Evolutionary conservation across 106 monocot genomes (phyloP), one percentile per base, ranked within the genome.

Genomic region (Posidonia australis): DNA sequence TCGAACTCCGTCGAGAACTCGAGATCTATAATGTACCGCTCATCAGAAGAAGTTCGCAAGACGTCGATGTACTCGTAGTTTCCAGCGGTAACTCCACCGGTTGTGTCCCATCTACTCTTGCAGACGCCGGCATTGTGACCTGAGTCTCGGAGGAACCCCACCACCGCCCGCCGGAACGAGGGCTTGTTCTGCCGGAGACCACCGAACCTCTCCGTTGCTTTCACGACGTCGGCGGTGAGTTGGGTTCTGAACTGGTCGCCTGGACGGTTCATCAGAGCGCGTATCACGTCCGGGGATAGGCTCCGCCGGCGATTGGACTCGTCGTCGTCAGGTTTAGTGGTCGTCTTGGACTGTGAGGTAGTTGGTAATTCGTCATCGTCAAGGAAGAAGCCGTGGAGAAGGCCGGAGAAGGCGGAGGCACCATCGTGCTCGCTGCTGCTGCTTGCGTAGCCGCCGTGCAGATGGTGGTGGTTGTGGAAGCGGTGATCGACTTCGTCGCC

Each of bases 91-190:
- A 46, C 13, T 25, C 63, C 46, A 43, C 42, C 61, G 11, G n/a
- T 62, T n/a, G 18, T 51, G 54, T 81, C 79, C 92, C 87, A 92
- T 53, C 74, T 71, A 29, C 82, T 69, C 73, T 82, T 84, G 82
- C 92, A 92, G 46, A 84, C 49, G 17, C 87, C 92, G 13, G 87
- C 87, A 75, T 87, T 74, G 80, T 80, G 84, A 27, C 87, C 92
- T 10, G 61, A 16, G 14, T 46, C 62, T 42, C 75, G 57, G 25
- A 75, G 45, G 26, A 51, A 41, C 5, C 67, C 70, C 82, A 73
- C 67, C 75, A 87, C 80, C 54, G 81, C 77, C 31, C 84, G 63
- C 66, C 77, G 76, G 31, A 77, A 65, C 51, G 55, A 68, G 36
- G 77, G 10, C 51, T 59, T 62, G 21, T 26, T 28, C 41, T 14